Evolutionary conservation across 768 basidiomycete species (phyloP).

Genomic region (Boletus huronensis): DNA sequence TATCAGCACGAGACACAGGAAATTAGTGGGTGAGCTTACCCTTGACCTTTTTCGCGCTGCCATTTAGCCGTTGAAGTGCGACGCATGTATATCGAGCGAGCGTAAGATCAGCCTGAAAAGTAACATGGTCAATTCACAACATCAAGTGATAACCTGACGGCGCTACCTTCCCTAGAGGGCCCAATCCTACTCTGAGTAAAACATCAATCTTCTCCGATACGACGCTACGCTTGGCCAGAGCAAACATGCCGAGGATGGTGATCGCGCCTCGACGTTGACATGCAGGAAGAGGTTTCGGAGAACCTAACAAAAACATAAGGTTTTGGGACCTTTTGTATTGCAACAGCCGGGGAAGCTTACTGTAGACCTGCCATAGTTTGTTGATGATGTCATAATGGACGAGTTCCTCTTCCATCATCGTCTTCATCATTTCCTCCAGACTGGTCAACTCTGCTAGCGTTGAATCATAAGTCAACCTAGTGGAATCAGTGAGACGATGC

Average conservation of each 20-base stretch:
- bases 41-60: constrained; percentile 96
- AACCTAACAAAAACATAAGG: constrained; percentile 45
- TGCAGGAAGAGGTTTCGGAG: constrained; percentile 68
- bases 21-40: constrained; percentile 40
- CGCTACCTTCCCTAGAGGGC: constrained; percentile 73
- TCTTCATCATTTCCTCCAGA: constrained; percentile 93
- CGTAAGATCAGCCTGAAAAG: constrained; percentile 70
- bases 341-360: constrained; percentile 42
- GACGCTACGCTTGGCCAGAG: constrained; percentile 72
- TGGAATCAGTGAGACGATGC: background rate
- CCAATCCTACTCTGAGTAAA: constrained; percentile 84
- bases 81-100: constrained; percentile 93
- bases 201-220: constrained; percentile 82
- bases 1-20: background rate
- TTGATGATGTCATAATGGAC: constrained; percentile 81
- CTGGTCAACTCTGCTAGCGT: constrained; percentile 94
- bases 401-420: constrained; percentile 88
- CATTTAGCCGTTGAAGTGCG: constrained; percentile 86
- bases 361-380: constrained; percentile 96
- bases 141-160: background rate
- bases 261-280: constrained; percentile 92
- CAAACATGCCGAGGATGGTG: constrained; percentile 96
- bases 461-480: constrained; percentile 84
- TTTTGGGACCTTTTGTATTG: background rate
- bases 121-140: background rate